Evolutionary conservation across 768 basidiomycete genomes (phyloP).

Genomic region (Podaxis sp.): DNA sequence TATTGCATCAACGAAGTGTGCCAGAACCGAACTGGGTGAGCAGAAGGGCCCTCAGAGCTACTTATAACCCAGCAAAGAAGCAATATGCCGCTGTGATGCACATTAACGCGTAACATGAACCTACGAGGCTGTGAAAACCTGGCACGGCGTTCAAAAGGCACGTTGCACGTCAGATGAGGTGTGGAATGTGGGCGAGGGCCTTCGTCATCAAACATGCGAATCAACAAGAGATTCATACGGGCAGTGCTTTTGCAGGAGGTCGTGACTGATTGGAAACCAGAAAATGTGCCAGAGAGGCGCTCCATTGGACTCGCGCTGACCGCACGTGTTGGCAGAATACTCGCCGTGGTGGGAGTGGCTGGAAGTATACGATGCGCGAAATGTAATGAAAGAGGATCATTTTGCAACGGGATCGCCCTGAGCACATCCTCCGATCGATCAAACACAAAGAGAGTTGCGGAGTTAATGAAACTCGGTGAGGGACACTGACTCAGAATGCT

Average conservation of each 20-base stretch:
- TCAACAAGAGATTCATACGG: not conserved
- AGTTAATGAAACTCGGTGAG: not conserved
- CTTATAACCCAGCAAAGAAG: not conserved
- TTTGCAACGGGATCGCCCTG: not conserved
- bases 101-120: not conserved
- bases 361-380: not conserved
- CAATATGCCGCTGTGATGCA: not conserved
- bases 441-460: not conserved
- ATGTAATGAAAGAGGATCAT: not conserved
- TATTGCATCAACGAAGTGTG: not conserved
- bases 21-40: not conserved
- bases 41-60: not conserved
- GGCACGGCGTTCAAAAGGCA: not conserved
- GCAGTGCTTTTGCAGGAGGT: not conserved
- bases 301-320: not conserved
- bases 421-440: not conserved
- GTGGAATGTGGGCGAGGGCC: not conserved
- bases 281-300: not conserved
- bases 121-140: slow-evolving; percentile 6
- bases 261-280: not conserved
- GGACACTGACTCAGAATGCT: not conserved
- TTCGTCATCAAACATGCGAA: slow-evolving; percentile 3
- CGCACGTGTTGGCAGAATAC: not conserved
- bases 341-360: not conserved
- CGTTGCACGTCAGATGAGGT: not conserved